Percentiles rank a stretch among this genome's conserved stretches.
Evolutionary conservation across 768 basidiomycete species (phyloP).

Genomic region (Russula earlei): DNA sequence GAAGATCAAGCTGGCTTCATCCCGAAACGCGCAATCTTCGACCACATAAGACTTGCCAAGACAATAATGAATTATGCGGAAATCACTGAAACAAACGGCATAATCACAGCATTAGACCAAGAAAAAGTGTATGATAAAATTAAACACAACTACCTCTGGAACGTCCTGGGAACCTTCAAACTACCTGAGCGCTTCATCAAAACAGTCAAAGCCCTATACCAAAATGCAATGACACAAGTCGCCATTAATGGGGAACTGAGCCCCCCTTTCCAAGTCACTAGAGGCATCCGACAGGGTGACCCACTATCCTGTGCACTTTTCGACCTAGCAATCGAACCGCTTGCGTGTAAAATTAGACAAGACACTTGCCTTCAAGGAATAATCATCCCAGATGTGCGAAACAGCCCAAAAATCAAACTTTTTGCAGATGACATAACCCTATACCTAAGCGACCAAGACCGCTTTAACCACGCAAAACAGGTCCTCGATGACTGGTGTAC

Average conservation of each 20-base stretch:
- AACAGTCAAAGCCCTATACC: neutral
- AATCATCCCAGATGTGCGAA: no score
- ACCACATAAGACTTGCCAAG: neutral
- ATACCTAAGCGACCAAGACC: neutral
- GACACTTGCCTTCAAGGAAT: no score
- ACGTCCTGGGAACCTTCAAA: neutral
- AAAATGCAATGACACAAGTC: neutral
- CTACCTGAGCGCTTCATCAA: neutral
- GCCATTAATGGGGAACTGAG: neutral
- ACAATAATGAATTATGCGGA: neutral
- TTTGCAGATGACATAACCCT: neutral
- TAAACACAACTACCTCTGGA: conserved; percentile 1
- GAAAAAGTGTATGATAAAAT: neutral
- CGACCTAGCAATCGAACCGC: no score
- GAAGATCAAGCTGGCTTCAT: conserved; percentile 7
- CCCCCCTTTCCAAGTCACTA: neutral
- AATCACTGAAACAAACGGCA: neutral
- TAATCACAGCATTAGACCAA: neutral
- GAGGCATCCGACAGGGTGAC: conserved; percentile 5
- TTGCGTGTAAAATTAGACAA: no score
- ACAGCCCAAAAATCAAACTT: no score
- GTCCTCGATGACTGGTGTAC: neutral
- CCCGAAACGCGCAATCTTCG: neutral
- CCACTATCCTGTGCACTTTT: neutral
- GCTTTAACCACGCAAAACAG: neutral